Conservation (phyloP, 768 basidiomycete genomes). For the Trametes elegans region DNA sequence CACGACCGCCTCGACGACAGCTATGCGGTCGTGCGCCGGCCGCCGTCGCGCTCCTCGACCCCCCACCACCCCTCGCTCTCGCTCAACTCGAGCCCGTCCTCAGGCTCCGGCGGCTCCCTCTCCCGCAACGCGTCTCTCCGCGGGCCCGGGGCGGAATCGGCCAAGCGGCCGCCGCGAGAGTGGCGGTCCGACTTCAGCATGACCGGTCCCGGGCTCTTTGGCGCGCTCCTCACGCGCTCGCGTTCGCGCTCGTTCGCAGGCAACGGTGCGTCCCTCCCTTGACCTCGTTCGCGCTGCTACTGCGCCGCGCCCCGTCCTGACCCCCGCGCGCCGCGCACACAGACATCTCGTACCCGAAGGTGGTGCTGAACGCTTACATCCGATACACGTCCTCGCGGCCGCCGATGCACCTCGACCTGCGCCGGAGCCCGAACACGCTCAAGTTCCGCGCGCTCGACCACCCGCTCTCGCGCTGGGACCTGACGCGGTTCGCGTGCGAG, state of each 20-base stretch:
- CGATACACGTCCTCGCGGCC: conserved; percentile 31
- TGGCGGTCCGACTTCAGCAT: conserved; percentile 35
- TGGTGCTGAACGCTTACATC: conserved; percentile 27
- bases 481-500: conserved; percentile 51
- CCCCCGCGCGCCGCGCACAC: too few relatives aligned
- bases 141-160: conserved; percentile 6
- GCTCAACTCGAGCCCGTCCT: conserved; percentile 21
- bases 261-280: conserved; percentile 12
- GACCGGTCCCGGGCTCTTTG: conserved; percentile 22
- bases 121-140: conserved; percentile 21
- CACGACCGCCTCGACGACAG: conserved; percentile 7
- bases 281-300: neutral
- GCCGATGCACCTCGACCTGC: conserved; percentile 50
- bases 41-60: conserved; percentile 12
- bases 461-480: conserved; percentile 45
- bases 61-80: conserved; percentile 12
- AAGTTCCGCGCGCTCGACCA: conserved; percentile 46
- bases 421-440: conserved; percentile 38
- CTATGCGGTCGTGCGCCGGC: neutral
- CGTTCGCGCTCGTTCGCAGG: conserved; percentile 24
- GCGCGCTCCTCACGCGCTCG: conserved; percentile 22
- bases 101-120: conserved; percentile 7
- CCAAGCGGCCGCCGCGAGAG: conserved; percentile 29
- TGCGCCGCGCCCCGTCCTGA: too few relatives aligned
- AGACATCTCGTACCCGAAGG: conserved; percentile 11